Conservation (phyloP, 2,329 filamentous ascomycete species). For the Penicillium digitatum region DNA sequence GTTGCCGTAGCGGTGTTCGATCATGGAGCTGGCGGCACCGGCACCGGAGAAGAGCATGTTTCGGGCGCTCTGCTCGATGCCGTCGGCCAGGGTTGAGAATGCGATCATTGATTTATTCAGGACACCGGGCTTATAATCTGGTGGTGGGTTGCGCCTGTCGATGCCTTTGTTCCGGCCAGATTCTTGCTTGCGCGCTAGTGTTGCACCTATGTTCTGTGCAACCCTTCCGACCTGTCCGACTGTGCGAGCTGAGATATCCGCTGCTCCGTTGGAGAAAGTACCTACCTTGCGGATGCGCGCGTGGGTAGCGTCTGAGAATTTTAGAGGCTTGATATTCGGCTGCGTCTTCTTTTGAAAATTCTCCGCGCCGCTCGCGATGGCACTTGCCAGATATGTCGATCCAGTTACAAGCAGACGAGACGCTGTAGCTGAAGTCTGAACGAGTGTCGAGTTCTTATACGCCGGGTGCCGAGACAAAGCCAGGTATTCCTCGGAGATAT, state of each 20-base stretch:
- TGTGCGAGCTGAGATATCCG: slow-evolving; percentile 76
- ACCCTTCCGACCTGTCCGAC: slow-evolving; percentile 78
- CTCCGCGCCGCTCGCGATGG: slow-evolving; percentile 72
- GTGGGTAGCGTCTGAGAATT: slow-evolving; percentile 81
- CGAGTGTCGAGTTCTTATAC: slow-evolving; percentile 82
- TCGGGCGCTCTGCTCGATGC: slow-evolving; percentile 81
- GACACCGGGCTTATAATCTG: slow-evolving; percentile 78
- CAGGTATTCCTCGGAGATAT: slow-evolving; percentile 59
- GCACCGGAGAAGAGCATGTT: slow-evolving; percentile 71
- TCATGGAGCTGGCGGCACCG: slow-evolving; percentile 75
- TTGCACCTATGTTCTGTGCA: slow-evolving; percentile 85
- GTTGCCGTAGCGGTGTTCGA: slow-evolving; percentile 81
- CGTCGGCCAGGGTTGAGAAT: slow-evolving; percentile 90
- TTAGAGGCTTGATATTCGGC: slow-evolving; percentile 74
- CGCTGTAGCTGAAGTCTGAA: slow-evolving; percentile 80
- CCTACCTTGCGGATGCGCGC: slow-evolving; percentile 83
- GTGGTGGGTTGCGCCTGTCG: slow-evolving; percentile 65
- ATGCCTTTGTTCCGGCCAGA: slow-evolving; percentile 55
- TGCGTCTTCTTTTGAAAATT: slow-evolving; percentile 75
- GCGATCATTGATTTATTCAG: slow-evolving; percentile 96
- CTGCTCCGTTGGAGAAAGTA: slow-evolving; percentile 74
- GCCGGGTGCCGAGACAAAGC: slow-evolving; percentile 78
- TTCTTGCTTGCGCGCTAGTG: slow-evolving; percentile 61
- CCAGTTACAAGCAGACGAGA: slow-evolving; percentile 90
- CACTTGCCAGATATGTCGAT: slow-evolving; percentile 72